Conservation (phyloP, 106 monocot genomes). For the Hemerocallis citrina region DNA sequence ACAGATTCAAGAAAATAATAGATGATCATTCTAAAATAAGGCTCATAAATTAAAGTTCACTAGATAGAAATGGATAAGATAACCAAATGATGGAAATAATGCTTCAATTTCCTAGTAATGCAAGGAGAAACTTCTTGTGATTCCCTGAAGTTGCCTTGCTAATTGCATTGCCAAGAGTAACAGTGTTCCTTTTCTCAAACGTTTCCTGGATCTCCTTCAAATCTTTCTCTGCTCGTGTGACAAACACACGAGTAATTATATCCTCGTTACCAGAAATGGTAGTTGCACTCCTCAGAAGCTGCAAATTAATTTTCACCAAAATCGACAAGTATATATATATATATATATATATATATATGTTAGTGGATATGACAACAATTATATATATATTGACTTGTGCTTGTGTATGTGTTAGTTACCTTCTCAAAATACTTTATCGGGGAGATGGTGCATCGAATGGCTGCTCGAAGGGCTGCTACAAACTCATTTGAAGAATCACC, state of each 20-base stretch:
- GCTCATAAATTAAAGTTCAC: background rate
- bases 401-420: conserved; percentile 23
- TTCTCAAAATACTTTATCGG: conserved; percentile 76
- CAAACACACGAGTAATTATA: conserved; percentile 50
- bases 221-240: conserved; percentile 68
- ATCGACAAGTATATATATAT: background rate
- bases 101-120: conserved; percentile 44
- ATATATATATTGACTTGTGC: no score
- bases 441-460: conserved; percentile 44
- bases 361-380: no score
- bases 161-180: conserved; percentile 38
- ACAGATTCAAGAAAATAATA: no score
- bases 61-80: background rate
- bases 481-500: conserved; percentile 34
- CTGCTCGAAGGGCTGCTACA: conserved; percentile 33
- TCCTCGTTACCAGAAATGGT: conserved; percentile 36
- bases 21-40: no score
- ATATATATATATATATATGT: background rate
- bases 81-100: no score
- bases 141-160: conserved; percentile 44
- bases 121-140: conserved; percentile 61
- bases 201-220: conserved; percentile 53
- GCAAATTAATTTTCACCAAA: background rate
- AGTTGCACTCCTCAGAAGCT: conserved; percentile 47
- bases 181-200: conserved; percentile 41